Evolutionary conservation across 169 alveolate species (phyloP).

Genomic region (Plasmodium adleri): DNA sequence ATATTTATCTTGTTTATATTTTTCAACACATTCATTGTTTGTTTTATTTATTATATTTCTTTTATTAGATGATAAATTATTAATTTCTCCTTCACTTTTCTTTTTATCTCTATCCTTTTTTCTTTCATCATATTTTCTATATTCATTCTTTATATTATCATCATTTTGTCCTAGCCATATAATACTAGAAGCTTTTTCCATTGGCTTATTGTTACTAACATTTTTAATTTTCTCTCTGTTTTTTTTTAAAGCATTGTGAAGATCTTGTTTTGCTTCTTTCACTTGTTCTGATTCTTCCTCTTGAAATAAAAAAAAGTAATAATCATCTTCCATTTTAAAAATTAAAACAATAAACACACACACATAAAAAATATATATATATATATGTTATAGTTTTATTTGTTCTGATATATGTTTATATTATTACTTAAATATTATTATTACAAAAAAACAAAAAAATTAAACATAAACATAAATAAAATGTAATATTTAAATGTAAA

Average conservation of each 20-base stretch:
- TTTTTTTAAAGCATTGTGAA: conserved; percentile 51
- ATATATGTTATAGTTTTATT: neutral
- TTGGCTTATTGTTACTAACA: conserved; percentile 19
- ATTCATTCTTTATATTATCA: conserved; percentile 9
- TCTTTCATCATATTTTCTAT: neutral
- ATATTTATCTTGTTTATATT: too few relatives aligned
- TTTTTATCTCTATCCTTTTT: neutral
- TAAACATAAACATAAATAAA: too few relatives aligned
- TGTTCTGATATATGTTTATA: too few relatives aligned
- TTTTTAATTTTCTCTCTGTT: conserved; percentile 27
- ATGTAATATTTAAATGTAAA: too few relatives aligned
- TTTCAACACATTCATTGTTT: too few relatives aligned
- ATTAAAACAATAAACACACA: neutral
- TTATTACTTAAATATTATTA: too few relatives aligned
- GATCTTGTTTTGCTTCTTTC: conserved; percentile 61
- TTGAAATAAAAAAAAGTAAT: conserved; percentile 26
- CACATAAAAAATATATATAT: neutral
- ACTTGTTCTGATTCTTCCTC: conserved; percentile 72
- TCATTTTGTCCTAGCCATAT: conserved; percentile 16
- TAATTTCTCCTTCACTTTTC: neutral
- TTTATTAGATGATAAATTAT: too few relatives aligned
- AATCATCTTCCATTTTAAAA: conserved; percentile 65
- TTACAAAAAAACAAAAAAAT: too few relatives aligned
- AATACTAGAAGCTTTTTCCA: conserved; percentile 26
- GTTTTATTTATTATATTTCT: too few relatives aligned